Conservation (phyloP, 495 filamentous ascomycete species). For the Pseudomonodictys pantanalensis region DNA sequence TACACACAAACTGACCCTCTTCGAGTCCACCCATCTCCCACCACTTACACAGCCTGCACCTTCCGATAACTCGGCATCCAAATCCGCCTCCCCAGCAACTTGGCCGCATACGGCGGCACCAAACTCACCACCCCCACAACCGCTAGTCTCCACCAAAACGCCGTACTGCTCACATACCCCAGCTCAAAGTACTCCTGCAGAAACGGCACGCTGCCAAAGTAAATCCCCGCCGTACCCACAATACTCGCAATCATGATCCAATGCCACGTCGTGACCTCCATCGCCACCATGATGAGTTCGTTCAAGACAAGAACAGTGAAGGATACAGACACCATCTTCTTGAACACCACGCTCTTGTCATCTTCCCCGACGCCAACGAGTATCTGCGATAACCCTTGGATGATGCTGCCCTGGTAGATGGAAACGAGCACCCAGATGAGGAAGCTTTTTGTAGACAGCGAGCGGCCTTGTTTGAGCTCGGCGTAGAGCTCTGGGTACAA, state of each 20-base stretch:
- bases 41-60: constrained; percentile 62
- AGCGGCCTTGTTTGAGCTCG: constrained; percentile 80
- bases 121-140: constrained; percentile 75
- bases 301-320: constrained; percentile 93
- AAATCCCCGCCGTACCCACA: constrained; percentile 74
- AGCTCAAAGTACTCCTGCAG: constrained; percentile 89
- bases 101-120: constrained; percentile 81
- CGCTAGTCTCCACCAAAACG: constrained; percentile 83
- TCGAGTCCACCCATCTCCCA: too few species aligned
- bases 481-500: constrained; percentile 98
- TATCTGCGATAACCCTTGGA: constrained; percentile 88
- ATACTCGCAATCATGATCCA: constrained; percentile 84
- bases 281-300: constrained; percentile 94
- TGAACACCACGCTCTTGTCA: constrained; percentile 14
- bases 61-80: constrained; percentile 95
- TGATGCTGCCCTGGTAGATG: constrained; percentile 90
- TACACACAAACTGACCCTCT: too few species aligned
- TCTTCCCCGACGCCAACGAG: constrained; percentile 66
- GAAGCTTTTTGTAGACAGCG: constrained; percentile 87
- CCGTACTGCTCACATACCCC: constrained; percentile 69
- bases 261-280: constrained; percentile 97
- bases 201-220: constrained; percentile 80
- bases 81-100: constrained; percentile 76
- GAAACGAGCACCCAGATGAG: constrained; percentile 96
- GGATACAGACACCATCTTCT: constrained; percentile 79